These are phyloP conservation scores for Malassezia cuniculi DNA, from an alignment of 1,284 basidiomycete genomes.

Conservation along the genomic window DNA sequence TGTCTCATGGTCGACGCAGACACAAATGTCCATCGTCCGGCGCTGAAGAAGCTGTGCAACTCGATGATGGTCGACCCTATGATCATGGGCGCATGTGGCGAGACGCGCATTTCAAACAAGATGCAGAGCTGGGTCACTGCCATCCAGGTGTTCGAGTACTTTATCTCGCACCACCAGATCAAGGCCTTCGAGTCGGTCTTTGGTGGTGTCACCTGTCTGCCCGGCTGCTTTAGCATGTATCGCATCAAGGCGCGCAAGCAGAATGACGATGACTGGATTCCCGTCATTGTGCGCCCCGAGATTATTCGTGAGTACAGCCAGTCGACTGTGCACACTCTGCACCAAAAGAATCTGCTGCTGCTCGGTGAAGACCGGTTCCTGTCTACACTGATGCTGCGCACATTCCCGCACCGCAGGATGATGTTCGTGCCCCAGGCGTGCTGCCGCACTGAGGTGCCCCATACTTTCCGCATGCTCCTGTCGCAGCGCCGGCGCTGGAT, in stretches of 20 bases:
- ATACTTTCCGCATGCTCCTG: slow-evolving; percentile 80
- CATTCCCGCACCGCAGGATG: slow-evolving; percentile 92
- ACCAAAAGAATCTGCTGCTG: slow-evolving; percentile 92
- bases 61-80: slow-evolving; percentile 95
- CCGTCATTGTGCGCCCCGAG: slow-evolving; percentile 90
- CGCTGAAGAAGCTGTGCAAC: slow-evolving; percentile 47
- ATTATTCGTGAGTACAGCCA: slow-evolving; percentile 96
- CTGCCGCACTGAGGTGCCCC: slow-evolving; percentile 89
- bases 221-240: slow-evolving; percentile 99
- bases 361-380: slow-evolving; percentile 98
- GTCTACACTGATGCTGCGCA: slow-evolving; percentile 56
- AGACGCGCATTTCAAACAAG: slow-evolving; percentile 97
- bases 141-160: slow-evolving; percentile 98
- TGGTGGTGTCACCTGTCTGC: slow-evolving; percentile 96
- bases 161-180: slow-evolving; percentile 93
- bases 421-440: slow-evolving; percentile 94
- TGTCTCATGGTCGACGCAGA: slow-evolving; percentile 98
- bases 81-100: slow-evolving; percentile 98
- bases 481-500: slow-evolving; percentile 98
- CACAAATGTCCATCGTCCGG: slow-evolving; percentile 47
- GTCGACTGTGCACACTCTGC: slow-evolving; percentile 77
- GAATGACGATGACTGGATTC: slow-evolving; percentile 84
- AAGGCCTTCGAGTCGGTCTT: slow-evolving; percentile 99
- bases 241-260: slow-evolving; percentile 78
- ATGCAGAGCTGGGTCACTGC: slow-evolving; percentile 85